Evolutionary conservation across 495 filamentous ascomycete species (phyloP).

Genomic region (Aspergillus sclerotioniger): DNA sequence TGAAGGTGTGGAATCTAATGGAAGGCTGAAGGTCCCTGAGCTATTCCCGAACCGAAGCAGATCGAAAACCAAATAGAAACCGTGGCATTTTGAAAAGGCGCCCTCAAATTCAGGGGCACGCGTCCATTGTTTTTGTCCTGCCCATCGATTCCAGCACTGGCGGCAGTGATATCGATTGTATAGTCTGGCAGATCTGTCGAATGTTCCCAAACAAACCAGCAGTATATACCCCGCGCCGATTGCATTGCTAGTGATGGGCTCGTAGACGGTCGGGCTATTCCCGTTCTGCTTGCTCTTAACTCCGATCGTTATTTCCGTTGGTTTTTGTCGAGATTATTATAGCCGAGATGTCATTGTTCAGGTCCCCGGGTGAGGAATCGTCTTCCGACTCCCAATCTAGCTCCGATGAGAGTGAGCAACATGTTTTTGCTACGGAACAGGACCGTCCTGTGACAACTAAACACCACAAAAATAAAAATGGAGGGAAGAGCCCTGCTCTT

Average conservation of each 20-base stretch:
- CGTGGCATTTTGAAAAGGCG: slow-evolving; percentile 9
- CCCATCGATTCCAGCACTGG: no score
- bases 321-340: background rate
- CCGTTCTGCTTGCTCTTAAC: slow-evolving; percentile 5
- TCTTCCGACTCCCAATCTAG: slow-evolving; percentile 38
- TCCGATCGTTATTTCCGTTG: background rate
- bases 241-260: background rate
- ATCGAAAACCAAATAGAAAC: slow-evolving; percentile 3
- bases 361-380: slow-evolving; percentile 39
- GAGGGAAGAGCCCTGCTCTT: slow-evolving; percentile 7
- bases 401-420: slow-evolving; percentile 23
- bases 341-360: slow-evolving; percentile 47
- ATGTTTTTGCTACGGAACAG: slow-evolving; percentile 9
- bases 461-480: slow-evolving; percentile 4
- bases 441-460: background rate
- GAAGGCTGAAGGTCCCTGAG: slow-evolving; percentile 10
- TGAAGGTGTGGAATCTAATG: slow-evolving; percentile 21
- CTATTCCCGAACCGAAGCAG: slow-evolving; percentile 1
- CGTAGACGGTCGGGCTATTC: slow-evolving; percentile 15
- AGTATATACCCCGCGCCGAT: background rate
- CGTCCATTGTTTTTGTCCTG: background rate
- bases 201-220: background rate
- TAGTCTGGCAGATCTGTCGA: background rate
- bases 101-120: background rate
- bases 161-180: background rate